A percentile compares a stretch with the other conserved stretches of the same genome.
These are phyloP conservation scores for Acidomyces sp. DNA, from an alignment of 495 filamentous ascomycete species.

Conservation along the genomic window DNA sequence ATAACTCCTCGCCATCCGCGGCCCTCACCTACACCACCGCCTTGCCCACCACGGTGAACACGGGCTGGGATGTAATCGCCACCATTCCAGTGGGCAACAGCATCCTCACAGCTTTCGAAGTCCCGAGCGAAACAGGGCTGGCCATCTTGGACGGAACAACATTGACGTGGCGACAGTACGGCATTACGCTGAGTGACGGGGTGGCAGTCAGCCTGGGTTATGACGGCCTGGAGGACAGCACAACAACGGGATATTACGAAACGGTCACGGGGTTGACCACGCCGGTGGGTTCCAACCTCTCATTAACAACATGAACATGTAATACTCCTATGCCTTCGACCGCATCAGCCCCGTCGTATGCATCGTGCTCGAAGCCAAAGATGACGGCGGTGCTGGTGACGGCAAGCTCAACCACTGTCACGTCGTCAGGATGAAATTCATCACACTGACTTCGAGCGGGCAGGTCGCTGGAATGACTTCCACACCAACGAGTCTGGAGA, in stretches of 20 bases:
- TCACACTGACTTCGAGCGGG: too few species aligned
- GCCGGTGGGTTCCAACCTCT: too few species aligned
- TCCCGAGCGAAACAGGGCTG: constrained; percentile 9
- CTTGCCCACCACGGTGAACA: not conserved
- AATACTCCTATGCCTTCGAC: too few species aligned
- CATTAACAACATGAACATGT: too few species aligned
- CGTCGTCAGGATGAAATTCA: too few species aligned
- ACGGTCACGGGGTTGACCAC: constrained; percentile 4
- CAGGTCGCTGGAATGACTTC: too few species aligned
- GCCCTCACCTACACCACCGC: not conserved
- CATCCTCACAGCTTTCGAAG: constrained; percentile 7
- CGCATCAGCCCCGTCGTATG: too few species aligned
- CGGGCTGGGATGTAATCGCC: not conserved
- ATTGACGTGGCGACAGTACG: constrained; percentile 1
- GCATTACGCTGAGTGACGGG: constrained; percentile 9
- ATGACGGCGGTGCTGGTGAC: too few species aligned
- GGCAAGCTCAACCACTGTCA: too few species aligned
- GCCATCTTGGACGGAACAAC: constrained; percentile 12
- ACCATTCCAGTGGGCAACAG: constrained; percentile 1
- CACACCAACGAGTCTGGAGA: too few species aligned
- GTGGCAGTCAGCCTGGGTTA: constrained; percentile 5
- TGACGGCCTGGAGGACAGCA: constrained; percentile 7
- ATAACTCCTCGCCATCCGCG: not conserved
- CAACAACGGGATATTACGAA: constrained; percentile 4
- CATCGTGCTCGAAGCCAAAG: too few species aligned